These are phyloP conservation scores for Kluyveromyces aestuarii DNA, from an alignment of 805 yeast species.

Conservation along the genomic window DNA sequence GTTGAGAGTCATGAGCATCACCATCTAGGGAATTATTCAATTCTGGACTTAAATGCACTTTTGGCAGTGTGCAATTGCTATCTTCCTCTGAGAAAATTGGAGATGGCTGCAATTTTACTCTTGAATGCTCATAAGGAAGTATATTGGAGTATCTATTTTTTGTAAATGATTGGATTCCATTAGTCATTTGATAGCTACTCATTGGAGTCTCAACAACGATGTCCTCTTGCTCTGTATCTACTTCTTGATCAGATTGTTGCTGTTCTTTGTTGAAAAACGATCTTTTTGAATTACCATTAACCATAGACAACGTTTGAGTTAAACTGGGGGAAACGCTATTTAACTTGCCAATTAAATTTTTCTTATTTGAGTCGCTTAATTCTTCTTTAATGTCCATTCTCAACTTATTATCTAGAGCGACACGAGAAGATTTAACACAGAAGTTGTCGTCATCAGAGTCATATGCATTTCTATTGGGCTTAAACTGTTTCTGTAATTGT, in stretches of 20 bases:
- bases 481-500: conserved; percentile 4
- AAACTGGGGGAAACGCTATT: conserved; percentile 1
- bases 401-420: conserved; percentile 4
- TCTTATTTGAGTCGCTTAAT: conserved; percentile 6
- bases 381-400: conserved; percentile 8
- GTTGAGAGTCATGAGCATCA: background rate
- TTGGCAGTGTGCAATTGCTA: conserved; percentile 4
- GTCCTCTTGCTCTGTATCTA: conserved; percentile 4
- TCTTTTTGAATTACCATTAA: background rate
- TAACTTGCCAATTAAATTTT: conserved; percentile 1
- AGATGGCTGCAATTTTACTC: conserved; percentile 44
- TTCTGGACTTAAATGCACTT: background rate
- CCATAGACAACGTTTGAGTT: background rate
- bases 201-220: conserved; percentile 18
- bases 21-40: background rate
- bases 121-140: conserved; percentile 73
- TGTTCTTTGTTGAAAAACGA: background rate
- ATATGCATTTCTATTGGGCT: conserved; percentile 7
- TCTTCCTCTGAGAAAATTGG: conserved; percentile 17
- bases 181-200: conserved; percentile 36
- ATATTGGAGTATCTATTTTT: conserved; percentile 85
- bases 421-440: background rate
- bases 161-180: conserved; percentile 69
- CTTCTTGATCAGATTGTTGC: background rate
- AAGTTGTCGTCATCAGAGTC: conserved; percentile 11